Percentiles rank a stretch among this genome's conserved stretches.
Conservation (phyloP, 768 basidiomycete genomes). For the Candolleomyces aberdarensis region DNA sequence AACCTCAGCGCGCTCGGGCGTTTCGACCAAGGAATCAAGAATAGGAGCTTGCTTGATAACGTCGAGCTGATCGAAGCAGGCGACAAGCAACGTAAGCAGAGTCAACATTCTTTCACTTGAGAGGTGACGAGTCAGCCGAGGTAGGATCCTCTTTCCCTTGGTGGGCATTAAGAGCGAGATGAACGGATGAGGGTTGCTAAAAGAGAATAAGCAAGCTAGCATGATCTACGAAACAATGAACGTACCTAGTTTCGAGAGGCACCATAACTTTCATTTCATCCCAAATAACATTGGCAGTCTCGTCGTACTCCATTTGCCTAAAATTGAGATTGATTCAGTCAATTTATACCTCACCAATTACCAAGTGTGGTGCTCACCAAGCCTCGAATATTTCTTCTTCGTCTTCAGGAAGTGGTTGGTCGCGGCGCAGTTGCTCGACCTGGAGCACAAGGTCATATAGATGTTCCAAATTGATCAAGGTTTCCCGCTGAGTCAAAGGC, state of each 20-base stretch:
- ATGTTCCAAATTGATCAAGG: constrained; percentile 74
- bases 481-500: constrained; percentile 76
- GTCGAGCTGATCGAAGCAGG: constrained; percentile 92
- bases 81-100: constrained; percentile 85
- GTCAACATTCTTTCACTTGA: constrained; percentile 78
- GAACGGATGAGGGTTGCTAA: constrained; percentile 93
- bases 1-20: constrained; percentile 58
- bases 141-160: constrained; percentile 92
- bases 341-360: not conserved
- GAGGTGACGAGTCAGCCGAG: constrained; percentile 84
- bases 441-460: constrained; percentile 83
- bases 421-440: constrained; percentile 81
- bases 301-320: constrained; percentile 59
- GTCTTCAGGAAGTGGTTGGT: constrained; percentile 68
- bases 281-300: constrained; percentile 73
- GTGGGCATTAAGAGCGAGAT: constrained; percentile 82
- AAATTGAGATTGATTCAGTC: constrained; percentile 1
- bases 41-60: constrained; percentile 77
- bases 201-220: not conserved
- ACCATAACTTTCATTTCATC: constrained; percentile 80
- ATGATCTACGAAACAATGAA: not conserved
- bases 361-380: constrained; percentile 39
- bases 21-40: constrained; percentile 66
- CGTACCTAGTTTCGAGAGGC: constrained; percentile 89
- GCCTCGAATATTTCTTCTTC: constrained; percentile 36